Evolutionary conservation across 345 rosid species (phyloP).

Genomic region (Pistacia vera): DNA sequence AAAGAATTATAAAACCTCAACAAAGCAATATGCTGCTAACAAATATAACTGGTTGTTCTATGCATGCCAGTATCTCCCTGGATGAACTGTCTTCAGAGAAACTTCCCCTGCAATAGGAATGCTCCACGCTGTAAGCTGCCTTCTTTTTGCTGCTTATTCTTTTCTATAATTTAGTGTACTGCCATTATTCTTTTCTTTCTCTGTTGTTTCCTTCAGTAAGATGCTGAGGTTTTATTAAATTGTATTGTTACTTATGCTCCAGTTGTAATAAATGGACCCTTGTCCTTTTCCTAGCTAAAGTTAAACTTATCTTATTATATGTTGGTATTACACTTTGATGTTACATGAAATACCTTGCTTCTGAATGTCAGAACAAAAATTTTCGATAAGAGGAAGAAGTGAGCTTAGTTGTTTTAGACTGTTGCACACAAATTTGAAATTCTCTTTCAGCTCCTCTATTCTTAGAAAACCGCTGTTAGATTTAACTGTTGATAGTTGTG

Average conservation of each 20-base stretch:
- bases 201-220: no score
- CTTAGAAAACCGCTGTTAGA: no score
- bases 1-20: no score
- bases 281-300: background rate
- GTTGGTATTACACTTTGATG: background rate
- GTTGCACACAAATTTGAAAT: no score
- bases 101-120: conserved; percentile 35
- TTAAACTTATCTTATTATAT: background rate
- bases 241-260: background rate
- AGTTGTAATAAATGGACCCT: no score
- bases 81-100: conserved; percentile 41
- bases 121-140: conserved; percentile 33
- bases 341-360: no score
- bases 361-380: no score
- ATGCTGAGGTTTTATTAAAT: no score
- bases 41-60: background rate
- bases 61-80: conserved; percentile 34
- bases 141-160: background rate
- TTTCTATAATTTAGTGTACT: background rate
- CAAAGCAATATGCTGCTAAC: background rate
- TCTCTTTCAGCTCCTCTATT: no score
- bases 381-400: no score
- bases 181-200: background rate
- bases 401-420: no score
- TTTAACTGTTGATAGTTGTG: no score